Evolutionary conservation across 139 green algal genomes (phyloP), one percentile per base, ranked within the genome.

Genomic region (Coelastrella sp.): DNA sequence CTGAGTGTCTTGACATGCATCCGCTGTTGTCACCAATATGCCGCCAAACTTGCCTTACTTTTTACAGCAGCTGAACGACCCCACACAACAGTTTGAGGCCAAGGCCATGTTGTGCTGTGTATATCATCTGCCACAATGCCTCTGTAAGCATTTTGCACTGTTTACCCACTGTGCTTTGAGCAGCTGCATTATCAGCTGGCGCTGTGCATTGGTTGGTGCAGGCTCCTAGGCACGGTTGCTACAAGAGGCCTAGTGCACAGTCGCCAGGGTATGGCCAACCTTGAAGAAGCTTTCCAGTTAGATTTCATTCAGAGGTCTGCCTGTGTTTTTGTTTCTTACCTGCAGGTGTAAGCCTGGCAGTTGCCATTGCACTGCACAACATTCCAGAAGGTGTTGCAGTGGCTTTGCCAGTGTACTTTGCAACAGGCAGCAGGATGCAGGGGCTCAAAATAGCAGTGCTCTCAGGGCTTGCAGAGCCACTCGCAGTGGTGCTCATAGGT

Each of bases 361-460:
- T 96, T 19, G 96, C 96, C 59, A 98, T 98, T 70, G 96, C 96
- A 14, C 92, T 98, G 27, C 96, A 98, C 94, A 98, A 98, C 90
- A 94, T 98, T 66, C 96, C 96, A 11, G 94, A 97, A 85, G 97
- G 97, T 27, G 86, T 90, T 66, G 59, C 72, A 59, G 80, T 99
- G 12, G 96, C 97, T 11, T 93, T 99, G 91, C 97, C 97, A 7
- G 95, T 99, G 35, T 99, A 98, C 92, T 99, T 97, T 85, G 96
- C 97, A 10, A 99, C 97, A 0, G 93, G 95, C 68, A 95, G 86
- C 76, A 85, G 92, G 25, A 89, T 82, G 89, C 68, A 88, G 6
- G 94, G 94, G 70, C 94, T 96, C 86, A 89, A 94, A 79, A 94
- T 93, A 79, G 93, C 93, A n/a, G 84, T 85, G 9, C 22, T 89